Evolutionary conservation across 2,329 filamentous ascomycete species (phyloP), one percentile per base, ranked within the genome.

Genomic region (Thermothelomyces thermophilus): DNA sequence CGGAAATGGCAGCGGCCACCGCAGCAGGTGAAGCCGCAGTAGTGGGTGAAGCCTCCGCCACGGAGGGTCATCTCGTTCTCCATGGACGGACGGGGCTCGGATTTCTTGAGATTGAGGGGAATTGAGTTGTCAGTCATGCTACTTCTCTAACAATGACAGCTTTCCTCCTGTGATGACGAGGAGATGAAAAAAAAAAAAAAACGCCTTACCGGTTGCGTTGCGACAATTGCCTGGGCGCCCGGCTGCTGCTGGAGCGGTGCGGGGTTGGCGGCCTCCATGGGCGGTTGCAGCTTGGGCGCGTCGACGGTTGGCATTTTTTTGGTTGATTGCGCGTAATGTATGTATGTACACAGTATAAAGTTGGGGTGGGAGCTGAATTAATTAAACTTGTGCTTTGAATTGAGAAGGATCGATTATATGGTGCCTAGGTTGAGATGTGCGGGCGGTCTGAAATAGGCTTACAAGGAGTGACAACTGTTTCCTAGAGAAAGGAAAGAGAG

Each of bases 261-360:
- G 47, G 44, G 47, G 45, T 41, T 51, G 46, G 49, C 41, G 13
- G 49, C 52, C 37, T 51, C 41, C 53, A 55, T 55, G 26, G 53
- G 53, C 41, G 51, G 10, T 24, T 56, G 53, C 33, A 43, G 22
- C 41, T 43, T 47, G n/a, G 53, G 53, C 28, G 30, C 41, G 7
- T 49, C 19, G 40, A 33, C 31, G 33, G 51, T 37, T 8, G 44
- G 47, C 53, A 55, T 55, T 16, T 16, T 3, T 36, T 36, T 36
- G 11, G 1, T 46, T 17, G 13, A 26, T 40, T 31, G 13, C 10
- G 44, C 4, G 14, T 5, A 16, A 30, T 31, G 34, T 26, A 5
- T 35, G 30, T 14, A 9, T 35, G 24, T n/a, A n/a, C n/a, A n/a
- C n/a, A n/a, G n/a, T n/a, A n/a, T n/a, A n/a, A n/a, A n/a, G n/a